A percentile compares a stretch with the other conserved stretches of the same genome.
These are phyloP conservation scores for Pisolithus sp. DNA, from an alignment of 768 basidiomycete species.

Conservation along the genomic window DNA sequence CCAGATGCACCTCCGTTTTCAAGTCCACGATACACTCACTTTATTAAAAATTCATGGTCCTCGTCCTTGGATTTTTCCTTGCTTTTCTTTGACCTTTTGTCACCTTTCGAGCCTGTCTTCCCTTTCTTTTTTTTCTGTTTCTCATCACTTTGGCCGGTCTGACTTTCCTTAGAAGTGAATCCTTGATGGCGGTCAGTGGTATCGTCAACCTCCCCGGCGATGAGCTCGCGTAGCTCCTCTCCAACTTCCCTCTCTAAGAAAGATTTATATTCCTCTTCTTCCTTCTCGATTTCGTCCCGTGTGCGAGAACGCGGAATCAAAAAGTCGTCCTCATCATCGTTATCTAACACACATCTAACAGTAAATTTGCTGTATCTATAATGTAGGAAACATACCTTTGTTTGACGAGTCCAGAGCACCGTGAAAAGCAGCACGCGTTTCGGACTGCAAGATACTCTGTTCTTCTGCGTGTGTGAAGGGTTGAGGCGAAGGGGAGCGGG, in stretches of 20 bases:
- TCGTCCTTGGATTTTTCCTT: slow-evolving; percentile 43
- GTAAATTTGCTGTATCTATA: background rate
- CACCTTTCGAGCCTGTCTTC: slow-evolving; percentile 28
- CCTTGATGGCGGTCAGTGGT: slow-evolving; percentile 11
- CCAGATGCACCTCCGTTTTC: too few relatives aligned
- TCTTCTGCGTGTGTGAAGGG: slow-evolving; percentile 71
- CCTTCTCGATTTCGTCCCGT: slow-evolving; percentile 65
- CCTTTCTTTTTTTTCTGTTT: slow-evolving; percentile 29
- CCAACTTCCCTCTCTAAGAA: slow-evolving; percentile 83
- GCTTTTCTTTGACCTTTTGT: slow-evolving; percentile 25
- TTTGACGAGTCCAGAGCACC: slow-evolving; percentile 19
- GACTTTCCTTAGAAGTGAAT: slow-evolving; percentile 15
- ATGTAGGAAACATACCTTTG: slow-evolving; percentile 10
- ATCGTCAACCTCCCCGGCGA: slow-evolving; percentile 43
- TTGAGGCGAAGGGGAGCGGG: slow-evolving; percentile 49
- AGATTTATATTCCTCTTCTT: slow-evolving; percentile 80
- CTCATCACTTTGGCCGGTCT: slow-evolving; percentile 21
- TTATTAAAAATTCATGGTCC: slow-evolving; percentile 85
- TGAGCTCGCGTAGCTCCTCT: slow-evolving; percentile 57
- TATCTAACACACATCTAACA: slow-evolving; percentile 26
- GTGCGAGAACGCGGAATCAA: slow-evolving; percentile 73
- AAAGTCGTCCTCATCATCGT: slow-evolving; percentile 56
- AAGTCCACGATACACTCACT: slow-evolving; percentile 45
- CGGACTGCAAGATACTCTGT: slow-evolving; percentile 64
- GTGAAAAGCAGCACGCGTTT: slow-evolving; percentile 84